Evolutionary conservation across 179 eudicot genomes (phyloP), one percentile per base, ranked within the genome.

Genomic region (Nepenthes alata): DNA sequence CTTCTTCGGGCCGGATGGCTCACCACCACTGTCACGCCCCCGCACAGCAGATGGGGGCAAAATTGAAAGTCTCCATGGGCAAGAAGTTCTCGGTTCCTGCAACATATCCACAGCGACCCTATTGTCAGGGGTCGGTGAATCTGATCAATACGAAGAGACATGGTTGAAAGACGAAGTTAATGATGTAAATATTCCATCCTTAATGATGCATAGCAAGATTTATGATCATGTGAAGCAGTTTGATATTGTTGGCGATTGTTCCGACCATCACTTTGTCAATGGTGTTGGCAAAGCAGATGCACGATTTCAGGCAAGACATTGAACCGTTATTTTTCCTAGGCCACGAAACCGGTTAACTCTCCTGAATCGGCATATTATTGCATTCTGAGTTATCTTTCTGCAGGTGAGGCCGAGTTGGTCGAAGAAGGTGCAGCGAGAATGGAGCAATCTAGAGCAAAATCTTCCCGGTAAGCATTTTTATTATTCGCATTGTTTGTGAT

Each of bases 341-440:
- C 36, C 41, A 13, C 50, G 13, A 12, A 67, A 15, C 47, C 62
- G 11, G 6, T 64, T 35, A 35, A 14, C 13, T 52, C 55, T n/a
- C 6, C 8, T 3, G 14, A 52, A 8, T 10, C 6, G 25, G 25
- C 25, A 48, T 2, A 2, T 9, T 6, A 13, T 52, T 7, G 2
- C 49, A 55, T 57, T 47, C 47, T 52, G 61, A 41, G 70, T 64
- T 2, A 63, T 51, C 8, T 61, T 62, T 50, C 3, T 73, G 55
- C 70, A 94, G 99, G 72, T 81, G 71, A 84, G 68, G 65, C 78
- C 70, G 71, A 67, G 77, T 56, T 90, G 99, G 97, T 60, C 87
- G 76, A 94, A 77, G 82, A 94, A 82, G 72, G 89, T 94, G 61
- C 95, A 82, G 67, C 91, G 84, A 67, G 99, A 90, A 71, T 94